Conservation (phyloP, 768 basidiomycete species). For the Auriscalpium microsporum region DNA sequence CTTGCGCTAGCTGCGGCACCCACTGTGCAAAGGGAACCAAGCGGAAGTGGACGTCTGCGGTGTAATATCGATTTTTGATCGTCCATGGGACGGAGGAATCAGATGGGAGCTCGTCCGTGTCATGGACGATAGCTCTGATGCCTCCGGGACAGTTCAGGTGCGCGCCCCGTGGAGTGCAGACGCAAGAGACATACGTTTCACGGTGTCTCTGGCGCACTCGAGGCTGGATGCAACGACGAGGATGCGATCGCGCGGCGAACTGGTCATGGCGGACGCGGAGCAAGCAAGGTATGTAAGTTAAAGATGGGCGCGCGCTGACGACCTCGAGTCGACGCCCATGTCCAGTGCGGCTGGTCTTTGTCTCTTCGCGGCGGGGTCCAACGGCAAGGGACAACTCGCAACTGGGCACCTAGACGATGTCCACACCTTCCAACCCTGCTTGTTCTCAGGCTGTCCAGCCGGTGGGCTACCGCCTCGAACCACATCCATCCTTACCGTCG, state of each 20-base stretch:
- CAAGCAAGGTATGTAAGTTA: too few relatives aligned
- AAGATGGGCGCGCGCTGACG: too few relatives aligned
- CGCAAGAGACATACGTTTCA: conserved; percentile 19
- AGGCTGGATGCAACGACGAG: conserved; percentile 19
- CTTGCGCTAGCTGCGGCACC: conserved; percentile 30
- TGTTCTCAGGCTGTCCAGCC: conserved; percentile 20
- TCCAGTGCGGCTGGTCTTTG: background rate
- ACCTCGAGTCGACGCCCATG: too few relatives aligned
- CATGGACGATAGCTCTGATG: conserved; percentile 17
- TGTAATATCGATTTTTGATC: conserved; percentile 75
- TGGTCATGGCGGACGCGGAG: too few relatives aligned
- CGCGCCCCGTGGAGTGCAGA: conserved; percentile 1
- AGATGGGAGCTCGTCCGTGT: conserved; percentile 2
- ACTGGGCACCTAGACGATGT: conserved; percentile 32
- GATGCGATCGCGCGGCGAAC: conserved; percentile 6
- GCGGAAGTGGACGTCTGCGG: conserved; percentile 65
- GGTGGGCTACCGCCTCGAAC: conserved; percentile 20
- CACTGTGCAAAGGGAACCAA: conserved; percentile 39
- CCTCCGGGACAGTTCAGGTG: conserved; percentile 9
- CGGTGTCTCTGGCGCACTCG: conserved; percentile 17
- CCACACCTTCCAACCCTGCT: conserved; percentile 30
- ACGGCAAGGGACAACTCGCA: conserved; percentile 40
- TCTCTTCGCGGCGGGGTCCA: conserved; percentile 39
- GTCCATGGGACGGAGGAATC: conserved; percentile 52
- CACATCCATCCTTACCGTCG: conserved; percentile 39